A percentile compares a stretch with the other conserved stretches of the same genome.
These are phyloP conservation scores for Strobilomyces echinocephalus DNA, from an alignment of 768 basidiomycete species.

Conservation along the genomic window DNA sequence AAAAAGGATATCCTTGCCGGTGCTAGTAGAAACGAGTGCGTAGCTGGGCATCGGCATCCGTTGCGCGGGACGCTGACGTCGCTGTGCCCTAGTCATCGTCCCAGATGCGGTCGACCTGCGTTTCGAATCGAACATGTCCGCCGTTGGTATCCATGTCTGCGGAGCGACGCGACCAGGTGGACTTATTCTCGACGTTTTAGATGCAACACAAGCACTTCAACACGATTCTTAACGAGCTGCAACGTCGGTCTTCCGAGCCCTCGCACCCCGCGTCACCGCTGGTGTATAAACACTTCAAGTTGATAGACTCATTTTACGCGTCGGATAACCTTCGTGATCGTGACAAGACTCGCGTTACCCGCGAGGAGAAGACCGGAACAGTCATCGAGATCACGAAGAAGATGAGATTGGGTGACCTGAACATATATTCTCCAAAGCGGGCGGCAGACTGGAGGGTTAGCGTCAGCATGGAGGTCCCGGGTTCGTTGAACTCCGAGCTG, in stretches of 20 bases:
- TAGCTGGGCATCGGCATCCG: conserved; percentile 13
- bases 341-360: conserved; percentile 77
- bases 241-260: conserved; percentile 49
- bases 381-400: conserved; percentile 74
- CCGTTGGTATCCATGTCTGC: conserved; percentile 45
- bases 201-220: conserved; percentile 87
- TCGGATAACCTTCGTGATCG: conserved; percentile 34
- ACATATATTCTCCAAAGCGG: conserved; percentile 79
- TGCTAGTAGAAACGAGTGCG: conserved; percentile 82
- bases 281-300: conserved; percentile 69
- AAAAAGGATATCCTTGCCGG: conserved; percentile 61
- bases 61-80: conserved; percentile 3
- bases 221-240: conserved; percentile 77
- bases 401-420: conserved; percentile 78
- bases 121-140: conserved; percentile 92
- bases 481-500: conserved; percentile 41
- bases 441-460: conserved; percentile 90
- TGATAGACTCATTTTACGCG: conserved; percentile 76
- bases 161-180: conserved; percentile 3
- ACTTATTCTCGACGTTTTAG: conserved; percentile 37
- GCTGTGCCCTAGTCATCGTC: conserved; percentile 50
- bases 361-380: conserved; percentile 64
- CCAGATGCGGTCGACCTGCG: conserved; percentile 59
- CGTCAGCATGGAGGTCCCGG: conserved; percentile 85
- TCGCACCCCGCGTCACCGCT: conserved; percentile 54